Evolutionary conservation across 2,329 filamentous ascomycete genomes (phyloP).

Genomic region (Cadophora malorum): DNA sequence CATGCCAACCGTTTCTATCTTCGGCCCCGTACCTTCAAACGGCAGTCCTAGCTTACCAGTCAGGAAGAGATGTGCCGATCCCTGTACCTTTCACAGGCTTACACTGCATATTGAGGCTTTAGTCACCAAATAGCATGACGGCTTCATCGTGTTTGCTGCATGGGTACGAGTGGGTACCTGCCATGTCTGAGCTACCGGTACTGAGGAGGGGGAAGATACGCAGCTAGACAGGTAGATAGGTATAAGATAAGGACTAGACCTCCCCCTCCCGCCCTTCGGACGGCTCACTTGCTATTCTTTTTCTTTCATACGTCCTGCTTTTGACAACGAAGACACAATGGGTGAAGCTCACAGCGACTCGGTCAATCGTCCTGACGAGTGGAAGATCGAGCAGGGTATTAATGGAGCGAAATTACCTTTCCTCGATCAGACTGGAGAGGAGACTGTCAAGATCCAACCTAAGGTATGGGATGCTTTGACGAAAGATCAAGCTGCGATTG

Average conservation of each 20-base stretch:
- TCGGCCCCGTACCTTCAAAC: conserved; percentile 1
- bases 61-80: not conserved
- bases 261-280: not conserved
- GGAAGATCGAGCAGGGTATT: conserved; percentile 60
- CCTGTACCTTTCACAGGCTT: conserved; percentile 13
- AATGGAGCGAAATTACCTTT: conserved; percentile 54
- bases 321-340: not conserved
- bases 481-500: conserved; percentile 51
- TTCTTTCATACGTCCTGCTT: no score
- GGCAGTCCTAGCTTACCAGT: not conserved
- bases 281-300: not conserved
- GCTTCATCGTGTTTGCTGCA: not conserved
- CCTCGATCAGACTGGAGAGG: conserved; percentile 52
- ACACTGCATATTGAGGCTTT: conserved; percentile 7
- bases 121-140: not conserved
- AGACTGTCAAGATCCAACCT: conserved; percentile 41
- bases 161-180: not conserved
- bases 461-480: conserved; percentile 42
- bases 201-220: not conserved
- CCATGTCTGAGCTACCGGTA: not conserved
- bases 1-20: not conserved
- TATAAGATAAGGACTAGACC: not conserved
- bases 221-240: not conserved
- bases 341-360: not conserved
- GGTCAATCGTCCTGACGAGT: conserved; percentile 52